Percentiles rank a stretch among this genome's conserved stretches.
Conservation (phyloP, 768 basidiomycete genomes). For the Boletus insuetus region DNA sequence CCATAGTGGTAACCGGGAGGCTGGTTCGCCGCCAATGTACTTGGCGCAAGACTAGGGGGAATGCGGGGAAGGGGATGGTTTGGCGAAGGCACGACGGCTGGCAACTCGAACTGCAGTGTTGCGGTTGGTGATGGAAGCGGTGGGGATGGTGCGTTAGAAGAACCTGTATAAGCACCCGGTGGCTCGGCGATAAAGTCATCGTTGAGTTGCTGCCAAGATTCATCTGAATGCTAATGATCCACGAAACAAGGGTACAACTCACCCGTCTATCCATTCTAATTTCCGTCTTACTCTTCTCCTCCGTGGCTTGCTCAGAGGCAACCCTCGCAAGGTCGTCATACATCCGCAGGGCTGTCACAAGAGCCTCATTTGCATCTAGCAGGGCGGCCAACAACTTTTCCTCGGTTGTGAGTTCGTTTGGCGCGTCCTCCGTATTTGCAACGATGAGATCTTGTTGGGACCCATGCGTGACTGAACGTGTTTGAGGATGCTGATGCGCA, state of each 20-base stretch:
- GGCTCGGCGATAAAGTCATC: slow-evolving; percentile 25
- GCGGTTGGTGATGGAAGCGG: slow-evolving; percentile 22
- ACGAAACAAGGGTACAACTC: slow-evolving; percentile 22
- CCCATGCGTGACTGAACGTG: slow-evolving; percentile 20
- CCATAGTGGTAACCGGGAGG: slow-evolving; percentile 17
- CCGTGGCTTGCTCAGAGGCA: slow-evolving; percentile 50
- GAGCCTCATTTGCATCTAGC: slow-evolving; percentile 69
- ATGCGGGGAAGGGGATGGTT: slow-evolving; percentile 40
- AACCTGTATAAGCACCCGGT: slow-evolving; percentile 14
- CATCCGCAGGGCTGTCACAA: slow-evolving; percentile 64
- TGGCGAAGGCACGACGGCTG: slow-evolving; percentile 29
- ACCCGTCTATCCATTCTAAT: slow-evolving; percentile 66
- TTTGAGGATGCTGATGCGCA: slow-evolving; percentile 7
- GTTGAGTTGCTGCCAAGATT: slow-evolving; percentile 18
- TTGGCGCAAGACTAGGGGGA: slow-evolving; percentile 28
- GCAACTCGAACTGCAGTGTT: slow-evolving; percentile 32
- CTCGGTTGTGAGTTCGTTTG: slow-evolving; percentile 58
- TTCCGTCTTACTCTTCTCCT: slow-evolving; percentile 71
- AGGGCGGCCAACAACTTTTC: slow-evolving; percentile 73
- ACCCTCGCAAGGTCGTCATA: slow-evolving; percentile 78
- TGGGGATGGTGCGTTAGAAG: slow-evolving; percentile 33
- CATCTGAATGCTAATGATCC: slow-evolving; percentile 19
- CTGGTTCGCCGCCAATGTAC: slow-evolving; percentile 12
- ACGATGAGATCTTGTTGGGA: slow-evolving; percentile 18
- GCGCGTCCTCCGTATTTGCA: slow-evolving; percentile 32